Evolutionary conservation across 2,329 filamentous ascomycete genomes (phyloP).

Genomic region (Colletotrichum endophyticum): DNA sequence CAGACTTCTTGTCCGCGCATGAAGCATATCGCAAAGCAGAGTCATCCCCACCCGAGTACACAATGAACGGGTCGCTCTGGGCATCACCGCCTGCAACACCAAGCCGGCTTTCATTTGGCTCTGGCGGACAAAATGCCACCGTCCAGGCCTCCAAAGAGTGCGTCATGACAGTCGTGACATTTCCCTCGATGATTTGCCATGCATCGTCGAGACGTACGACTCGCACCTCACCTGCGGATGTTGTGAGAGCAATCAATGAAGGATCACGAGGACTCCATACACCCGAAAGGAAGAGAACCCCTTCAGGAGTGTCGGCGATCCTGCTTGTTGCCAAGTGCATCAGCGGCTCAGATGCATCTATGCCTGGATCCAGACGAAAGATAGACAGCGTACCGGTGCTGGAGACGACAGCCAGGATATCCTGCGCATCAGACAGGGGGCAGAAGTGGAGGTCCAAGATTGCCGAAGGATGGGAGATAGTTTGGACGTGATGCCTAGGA

Average conservation of each 20-base stretch:
- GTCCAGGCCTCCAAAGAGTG: slow-evolving; percentile 77
- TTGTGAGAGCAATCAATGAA: slow-evolving; percentile 70
- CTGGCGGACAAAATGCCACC: slow-evolving; percentile 59
- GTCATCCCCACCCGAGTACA: slow-evolving; percentile 81
- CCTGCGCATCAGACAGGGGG: slow-evolving; percentile 46
- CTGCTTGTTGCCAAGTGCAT: slow-evolving; percentile 48
- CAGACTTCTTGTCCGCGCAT: slow-evolving; percentile 25
- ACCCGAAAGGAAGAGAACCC: slow-evolving; percentile 73
- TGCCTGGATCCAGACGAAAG: slow-evolving; percentile 56
- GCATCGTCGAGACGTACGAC: slow-evolving; percentile 53
- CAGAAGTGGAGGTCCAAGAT: slow-evolving; percentile 88
- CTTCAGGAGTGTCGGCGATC: slow-evolving; percentile 56
- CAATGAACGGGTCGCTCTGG: slow-evolving; percentile 33
- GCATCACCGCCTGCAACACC: background rate
- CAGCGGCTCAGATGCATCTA: slow-evolving; percentile 36
- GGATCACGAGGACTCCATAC: slow-evolving; percentile 69
- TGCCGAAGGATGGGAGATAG: slow-evolving; percentile 69
- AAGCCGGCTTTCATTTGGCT: background rate
- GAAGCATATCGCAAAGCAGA: slow-evolving; percentile 59
- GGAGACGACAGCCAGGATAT: slow-evolving; percentile 74
- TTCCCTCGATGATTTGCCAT: slow-evolving; percentile 40
- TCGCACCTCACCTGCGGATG: slow-evolving; percentile 70
- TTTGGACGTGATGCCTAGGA: slow-evolving; percentile 61
- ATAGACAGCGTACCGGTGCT: slow-evolving; percentile 76
- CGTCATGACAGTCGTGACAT: slow-evolving; percentile 43